Evolutionary conservation across 1,284 basidiomycete genomes (phyloP).

Genomic region (Apiotrichum siamense): DNA sequence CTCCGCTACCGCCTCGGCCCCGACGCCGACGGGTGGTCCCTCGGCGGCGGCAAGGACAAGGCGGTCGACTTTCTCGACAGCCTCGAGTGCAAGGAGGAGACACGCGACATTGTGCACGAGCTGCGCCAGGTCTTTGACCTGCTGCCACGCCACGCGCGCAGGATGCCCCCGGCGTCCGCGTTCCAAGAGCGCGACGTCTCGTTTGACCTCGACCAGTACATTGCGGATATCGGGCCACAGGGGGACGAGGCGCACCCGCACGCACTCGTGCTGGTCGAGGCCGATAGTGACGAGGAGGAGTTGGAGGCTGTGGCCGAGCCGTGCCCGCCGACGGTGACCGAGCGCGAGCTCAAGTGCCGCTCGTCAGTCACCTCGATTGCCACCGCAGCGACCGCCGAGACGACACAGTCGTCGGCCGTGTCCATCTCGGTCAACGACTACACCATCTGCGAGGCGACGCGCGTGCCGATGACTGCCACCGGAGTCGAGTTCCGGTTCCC

Average conservation of each 20-base stretch:
- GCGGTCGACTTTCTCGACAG: constrained; percentile 17
- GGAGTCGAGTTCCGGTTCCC: neutral
- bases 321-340: too few relatives aligned
- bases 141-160: neutral
- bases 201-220: constrained; percentile 36
- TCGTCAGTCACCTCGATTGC: neutral
- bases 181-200: constrained; percentile 20
- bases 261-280: too few relatives aligned
- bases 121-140: neutral
- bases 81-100: constrained; percentile 9
- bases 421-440: constrained; percentile 6
- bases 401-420: constrained; percentile 1
- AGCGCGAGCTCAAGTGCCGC: neutral
- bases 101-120: constrained; percentile 8
- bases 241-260: neutral
- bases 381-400: neutral
- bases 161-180: neutral
- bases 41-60: constrained; percentile 23
- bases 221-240: constrained; percentile 20
- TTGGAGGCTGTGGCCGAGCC: too few relatives aligned
- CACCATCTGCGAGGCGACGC: constrained; percentile 20
- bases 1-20: constrained; percentile 24
- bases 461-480: neutral
- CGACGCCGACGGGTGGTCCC: constrained; percentile 28
- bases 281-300: too few relatives aligned